Base-by-base conservation (phyloP, 192 early-diverging fungal genomes). In the Coemansia sp. region DNA sequence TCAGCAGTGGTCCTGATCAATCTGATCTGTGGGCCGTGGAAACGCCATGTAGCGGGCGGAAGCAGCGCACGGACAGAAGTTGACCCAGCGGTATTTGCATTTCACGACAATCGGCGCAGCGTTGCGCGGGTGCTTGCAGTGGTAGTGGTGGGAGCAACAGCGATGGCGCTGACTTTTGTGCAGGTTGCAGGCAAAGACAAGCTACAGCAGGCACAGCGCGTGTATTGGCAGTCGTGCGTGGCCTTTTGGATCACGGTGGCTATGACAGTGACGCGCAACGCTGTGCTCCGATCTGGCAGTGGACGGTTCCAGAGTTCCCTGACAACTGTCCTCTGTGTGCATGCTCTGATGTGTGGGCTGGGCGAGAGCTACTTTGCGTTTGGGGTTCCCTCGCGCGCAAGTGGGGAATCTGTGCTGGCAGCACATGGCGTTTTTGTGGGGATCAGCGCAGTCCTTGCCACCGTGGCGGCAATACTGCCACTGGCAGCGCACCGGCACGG, bases 211-310 rank as follows among this genome's bases (percentile, higher is more conserved):
- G 27, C 20, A 20, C 53, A 76, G 22, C 64, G 20, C 20, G 31
- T 63, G 27, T 71, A 74, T 61, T 79, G 76, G 76, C 71, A 54
- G n/a, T 62, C 72, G 29, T 36, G 56, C 19, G 10, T 61, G 24
- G 39, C 50, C 0, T 74, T 74, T 50, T 79, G 71, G 71, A 21
- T 23, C 14, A 27, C 50, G 0, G 33, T 29, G 0, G 32, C 23
- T 0, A 33, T 64, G 4, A 61, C 63, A n/a, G 30, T 54, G 33
- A 33, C 39, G 10, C 57, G 68, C 29, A 57, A 71, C 25, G 50
- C 59, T 31, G 5, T 24, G 23, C 46, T n/a, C 7, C 17, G 5
- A n/a, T 21, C 53, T 36, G 33, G 23, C 39, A 29, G 24, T 21
- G 39, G 39, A 17, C 39, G 39, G 39, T 46, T 46, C 39, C 39